Base-by-base conservation (phyloP, 2,329 filamentous ascomycete genomes). In the Fusarium brevicatenulatum region DNA sequence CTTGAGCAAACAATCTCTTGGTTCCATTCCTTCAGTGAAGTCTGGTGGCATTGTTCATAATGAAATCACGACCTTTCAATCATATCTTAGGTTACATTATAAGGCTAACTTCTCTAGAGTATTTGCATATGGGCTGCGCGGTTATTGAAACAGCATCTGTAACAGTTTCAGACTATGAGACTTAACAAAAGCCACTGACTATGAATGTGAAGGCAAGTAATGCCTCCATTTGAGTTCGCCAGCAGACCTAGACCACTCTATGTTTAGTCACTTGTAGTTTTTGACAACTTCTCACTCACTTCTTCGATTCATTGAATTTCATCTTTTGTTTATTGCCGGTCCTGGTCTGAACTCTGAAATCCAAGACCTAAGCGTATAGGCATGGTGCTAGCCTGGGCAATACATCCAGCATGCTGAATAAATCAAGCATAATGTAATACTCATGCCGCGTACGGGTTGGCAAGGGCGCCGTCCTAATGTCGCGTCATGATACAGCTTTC, bases 221-320 rank as follows among this genome's bases (percentile, higher is more conserved):
- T 10, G 2, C 13, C 4, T 19, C 9, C 1, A 7, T 3, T 32
- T 7, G 5, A 4, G 9, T 5, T 4, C 9, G 5, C 12, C 0
- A 28, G 9, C 3, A 9, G 4, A 2, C 5, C 9, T 21, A 18
- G 19, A 43, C 44, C 6, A 63, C 9, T 4, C 9, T 19, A 4
- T 3, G 25, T 13, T 19, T 4, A 58, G 36, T 25, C 30, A 19
- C 42, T 56, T 2, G 30, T 13, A 34, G 52, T 5, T 59, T 69
- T 10, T 40, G 34, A 54, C 19, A 46, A 46, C 4, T 21, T 43
- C 5, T 68, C 28, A 59, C 53, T 16, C 53, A 55, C 15, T 64
- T 28, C 2, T 23, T 18, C 2, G 7, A 16, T 23, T 43, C 4
- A 7, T 18, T 12, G 4, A 18, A 18, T 11, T 18, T 18, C 4